Evolutionary conservation across 352 stramenopile genomes (phyloP).

Genomic region (Globisporangium nunn): DNA sequence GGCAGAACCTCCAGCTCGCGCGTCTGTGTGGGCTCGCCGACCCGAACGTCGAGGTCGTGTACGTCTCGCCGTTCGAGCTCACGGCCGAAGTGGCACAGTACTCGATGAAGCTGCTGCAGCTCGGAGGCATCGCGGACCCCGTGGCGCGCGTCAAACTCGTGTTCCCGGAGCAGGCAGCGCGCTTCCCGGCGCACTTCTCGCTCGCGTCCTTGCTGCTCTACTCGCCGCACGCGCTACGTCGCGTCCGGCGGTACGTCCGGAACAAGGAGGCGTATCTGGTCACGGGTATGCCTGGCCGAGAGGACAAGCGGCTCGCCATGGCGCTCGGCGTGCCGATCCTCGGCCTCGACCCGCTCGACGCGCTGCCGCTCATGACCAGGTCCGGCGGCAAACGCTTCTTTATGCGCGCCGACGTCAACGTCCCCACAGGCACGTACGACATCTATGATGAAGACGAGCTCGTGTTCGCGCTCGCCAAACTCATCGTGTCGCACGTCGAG

Average conservation of each 20-base stretch:
- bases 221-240: conserved; percentile 69
- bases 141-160: conserved; percentile 70
- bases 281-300: conserved; percentile 53
- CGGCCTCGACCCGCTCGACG: conserved; percentile 37
- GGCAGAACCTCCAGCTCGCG: conserved; percentile 82
- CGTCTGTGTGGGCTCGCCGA: conserved; percentile 66
- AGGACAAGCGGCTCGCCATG: conserved; percentile 79
- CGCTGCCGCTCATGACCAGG: conserved; percentile 54
- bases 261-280: conserved; percentile 76
- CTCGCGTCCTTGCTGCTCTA: conserved; percentile 78
- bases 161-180: conserved; percentile 70
- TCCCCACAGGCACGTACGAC: conserved; percentile 81
- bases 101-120: conserved; percentile 77
- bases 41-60: conserved; percentile 81
- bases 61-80: conserved; percentile 80
- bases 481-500: conserved; percentile 81
- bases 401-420: conserved; percentile 80
- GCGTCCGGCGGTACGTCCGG: conserved; percentile 48
- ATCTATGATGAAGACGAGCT: conserved; percentile 88
- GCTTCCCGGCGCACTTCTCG: conserved; percentile 80
- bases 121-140: conserved; percentile 57
- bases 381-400: conserved; percentile 80
- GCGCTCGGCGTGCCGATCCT: conserved; percentile 75
- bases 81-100: conserved; percentile 73
- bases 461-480: conserved; percentile 72